A percentile compares a stretch with the other conserved stretches of the same genome.
phyloP scores from a whole-genome alignment of 441 rosid genomes.

The Erysimum pusillum region DNA sequence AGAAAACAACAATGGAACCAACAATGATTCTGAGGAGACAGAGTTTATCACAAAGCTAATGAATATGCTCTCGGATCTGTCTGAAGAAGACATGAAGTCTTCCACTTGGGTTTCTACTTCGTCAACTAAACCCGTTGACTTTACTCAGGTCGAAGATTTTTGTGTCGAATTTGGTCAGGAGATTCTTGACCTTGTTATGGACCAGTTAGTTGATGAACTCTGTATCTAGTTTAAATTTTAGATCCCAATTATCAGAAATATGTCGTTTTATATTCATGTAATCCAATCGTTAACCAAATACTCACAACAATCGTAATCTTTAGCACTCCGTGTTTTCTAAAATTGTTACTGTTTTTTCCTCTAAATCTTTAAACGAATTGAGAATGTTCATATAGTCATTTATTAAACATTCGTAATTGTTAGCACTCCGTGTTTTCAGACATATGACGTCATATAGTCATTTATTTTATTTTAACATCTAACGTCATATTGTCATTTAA shows the following conservation, averaged over 20 bases:
- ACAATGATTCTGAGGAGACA: slow-evolving; percentile 42
- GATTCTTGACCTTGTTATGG: slow-evolving; percentile 61
- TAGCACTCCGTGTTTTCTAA: neutral
- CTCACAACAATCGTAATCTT: neutral
- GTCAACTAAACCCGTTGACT: slow-evolving; percentile 47
- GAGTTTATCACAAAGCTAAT: slow-evolving; percentile 50
- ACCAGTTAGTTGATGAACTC: slow-evolving; percentile 63
- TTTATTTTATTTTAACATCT: too few relatives aligned
- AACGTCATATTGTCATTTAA: neutral
- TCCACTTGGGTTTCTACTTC: slow-evolving; percentile 54
- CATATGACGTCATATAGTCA: too few relatives aligned
- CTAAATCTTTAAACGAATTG: too few relatives aligned
- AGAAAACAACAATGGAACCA: slow-evolving; percentile 23
- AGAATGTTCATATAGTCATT: too few relatives aligned
- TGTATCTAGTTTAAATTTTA: slow-evolving; percentile 25
- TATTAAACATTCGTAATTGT: too few relatives aligned
- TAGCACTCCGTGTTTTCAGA: too few relatives aligned
- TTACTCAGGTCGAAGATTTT: slow-evolving; percentile 54
- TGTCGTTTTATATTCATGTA: slow-evolving; percentile 15
- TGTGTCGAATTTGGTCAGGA: slow-evolving; percentile 60
- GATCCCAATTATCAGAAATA: slow-evolving; percentile 12
- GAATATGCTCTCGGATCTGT: slow-evolving; percentile 51
- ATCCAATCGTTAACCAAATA: slow-evolving; percentile 22
- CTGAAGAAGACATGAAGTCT: slow-evolving; percentile 59
- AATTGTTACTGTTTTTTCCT: neutral